Evolutionary conservation across 2,329 filamentous ascomycete species (phyloP), one percentile per base, ranked within the genome.

Genomic region (Sarocladium brachiariae): DNA sequence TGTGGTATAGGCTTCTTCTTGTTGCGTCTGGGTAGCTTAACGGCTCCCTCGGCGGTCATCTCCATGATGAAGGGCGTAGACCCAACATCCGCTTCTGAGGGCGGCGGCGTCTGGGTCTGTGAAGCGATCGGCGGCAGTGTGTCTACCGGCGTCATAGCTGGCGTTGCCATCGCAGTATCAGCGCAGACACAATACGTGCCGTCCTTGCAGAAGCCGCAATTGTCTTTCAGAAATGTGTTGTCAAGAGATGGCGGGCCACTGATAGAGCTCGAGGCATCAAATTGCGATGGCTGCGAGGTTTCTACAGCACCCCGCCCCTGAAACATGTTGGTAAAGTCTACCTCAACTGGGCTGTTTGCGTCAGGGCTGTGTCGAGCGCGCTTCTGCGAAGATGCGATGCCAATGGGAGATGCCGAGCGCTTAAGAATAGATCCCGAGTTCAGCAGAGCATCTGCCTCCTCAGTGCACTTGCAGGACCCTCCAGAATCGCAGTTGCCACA

Each of bases 101-200:
- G 76, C 6, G 79, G 78, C 10, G 78, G 78, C 2, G 78, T 82
- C 54, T 77, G 74, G 49, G 69, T 61, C 63, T 78, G 77, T 55
- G 71, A 65, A 11, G 63, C 71, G 49, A 70, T 63, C 23, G 69
- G 66, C 24, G 70, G 67, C 6, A 71, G 65, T 1, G 67, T 64
- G 35, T 72, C 69, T 13, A 69, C 61, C 2, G 65, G 64, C 11
- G 69, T 65, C 58, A 70, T 67, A 48, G 68, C 65, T 1, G 70
- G 65, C 27, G 65, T 67, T 9, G 63, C 65, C 54, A 71, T 62
- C 21, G 71, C 67, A 18, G 71, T 67, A 56, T 91, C 87, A 21
- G 87, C 87, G 65, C 88, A 93, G 56, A 90, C 82, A 61, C 88
- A 93, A 58, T 88, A 88, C 1, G 85, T 90, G 4, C 86, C 87